Base-by-base conservation (phyloP, 208 protist species). In the Leishmania amazonensis region DNA sequence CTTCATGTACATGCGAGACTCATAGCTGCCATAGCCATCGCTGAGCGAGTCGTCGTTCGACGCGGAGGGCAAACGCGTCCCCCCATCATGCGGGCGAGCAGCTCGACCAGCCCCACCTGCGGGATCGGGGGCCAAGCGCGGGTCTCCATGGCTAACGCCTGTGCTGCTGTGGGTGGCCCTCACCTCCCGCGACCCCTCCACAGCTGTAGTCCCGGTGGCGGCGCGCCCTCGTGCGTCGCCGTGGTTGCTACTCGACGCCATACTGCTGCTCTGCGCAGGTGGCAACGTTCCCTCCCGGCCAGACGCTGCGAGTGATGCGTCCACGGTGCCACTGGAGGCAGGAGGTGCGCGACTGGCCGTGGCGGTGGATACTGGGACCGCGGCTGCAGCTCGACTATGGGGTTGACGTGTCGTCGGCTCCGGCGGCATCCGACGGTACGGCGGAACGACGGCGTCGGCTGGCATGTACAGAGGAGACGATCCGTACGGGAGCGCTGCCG, bases 1-100 rank as follows among this genome's bases (percentile, higher is more conserved):
- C 79, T 94, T 93, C 75, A 97, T 88, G 83, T 97, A 97, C 79
- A 96, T 87, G 47, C 89, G 87, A 3, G 92, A 94, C 76, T 97
- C 95, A 64, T 97, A 96, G 81, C 95, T 97, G 40, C 92, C 92
- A 79, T 95, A 96, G 28, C 92, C 95, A 57, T 97, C 95, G 75
- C 93, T 97, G 31, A 95, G 88, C 28, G 90, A 95, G 83, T 97
- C 94, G 51, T 92, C 87, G 24, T 91, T 89, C 13, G 72, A 49
- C 57, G 74, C 79, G 54, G 57, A 31, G 67, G 49, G 68, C 17
- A n/a, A 53, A 19, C 45, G 80, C 76, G 11, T 7, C 24, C 19
- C 78, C 42, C 62, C 64, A 38, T 54, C 68, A 80, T 60, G 64
- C 71, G 40, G 38, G 53, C 65, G 58, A 64, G 57, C 6, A 9